phyloP scores from a whole-genome alignment of 371 early-diverging fungal genomes.

The Apophysomyces trapeziformis region DNA sequence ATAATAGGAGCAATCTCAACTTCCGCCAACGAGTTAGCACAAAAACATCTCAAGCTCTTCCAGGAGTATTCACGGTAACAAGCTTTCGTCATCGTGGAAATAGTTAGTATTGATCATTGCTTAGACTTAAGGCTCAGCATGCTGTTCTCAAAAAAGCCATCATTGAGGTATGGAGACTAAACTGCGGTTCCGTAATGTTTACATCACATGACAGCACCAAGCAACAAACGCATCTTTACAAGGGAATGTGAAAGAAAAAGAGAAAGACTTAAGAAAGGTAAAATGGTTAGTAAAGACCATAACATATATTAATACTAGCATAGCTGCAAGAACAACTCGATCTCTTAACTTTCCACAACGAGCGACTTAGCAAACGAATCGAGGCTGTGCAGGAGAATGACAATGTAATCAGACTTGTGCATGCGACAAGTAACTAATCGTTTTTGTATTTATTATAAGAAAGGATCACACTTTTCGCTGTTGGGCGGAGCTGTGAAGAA shows the following conservation, averaged over 20 bases:
- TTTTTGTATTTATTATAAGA: slow-evolving; percentile 23
- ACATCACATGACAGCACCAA: slow-evolving; percentile 55
- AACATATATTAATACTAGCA: background rate
- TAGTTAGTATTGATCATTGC: background rate
- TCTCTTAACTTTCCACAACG: slow-evolving; percentile 66
- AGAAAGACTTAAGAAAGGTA: slow-evolving; percentile 70
- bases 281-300: background rate
- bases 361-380: slow-evolving; percentile 68
- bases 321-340: slow-evolving; percentile 65
- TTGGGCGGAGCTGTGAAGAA: slow-evolving; percentile 66
- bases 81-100: background rate
- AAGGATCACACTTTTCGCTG: slow-evolving; percentile 53
- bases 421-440: background rate
- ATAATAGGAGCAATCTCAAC: slow-evolving; percentile 44
- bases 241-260: slow-evolving; percentile 66
- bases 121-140: slow-evolving; percentile 68
- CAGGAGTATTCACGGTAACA: slow-evolving; percentile 65
- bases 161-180: slow-evolving; percentile 48
- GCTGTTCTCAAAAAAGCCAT: slow-evolving; percentile 67
- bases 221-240: slow-evolving; percentile 58
- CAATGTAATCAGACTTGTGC: slow-evolving; percentile 30
- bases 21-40: slow-evolving; percentile 63
- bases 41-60: slow-evolving; percentile 64
- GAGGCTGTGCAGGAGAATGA: slow-evolving; percentile 62
- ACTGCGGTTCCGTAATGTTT: background rate